These are phyloP conservation scores for Marasmius sp. DNA, from an alignment of 1,284 basidiomycete genomes.

Conservation along the genomic window DNA sequence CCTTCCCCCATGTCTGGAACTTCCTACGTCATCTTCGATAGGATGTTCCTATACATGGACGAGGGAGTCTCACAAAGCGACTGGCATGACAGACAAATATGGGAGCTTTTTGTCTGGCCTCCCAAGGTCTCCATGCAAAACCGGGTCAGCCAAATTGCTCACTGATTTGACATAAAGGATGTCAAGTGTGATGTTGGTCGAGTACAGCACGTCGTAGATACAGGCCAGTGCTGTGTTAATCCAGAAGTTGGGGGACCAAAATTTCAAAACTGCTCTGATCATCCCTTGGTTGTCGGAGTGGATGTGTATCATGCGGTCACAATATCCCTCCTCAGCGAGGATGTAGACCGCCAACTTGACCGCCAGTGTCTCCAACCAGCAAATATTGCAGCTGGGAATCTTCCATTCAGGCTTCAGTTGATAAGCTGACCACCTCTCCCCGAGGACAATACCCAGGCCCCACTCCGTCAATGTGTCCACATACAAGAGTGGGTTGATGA, in stretches of 20 bases:
- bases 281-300: conserved; percentile 33
- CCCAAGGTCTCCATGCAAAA: conserved; percentile 27
- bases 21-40: too few species aligned
- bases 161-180: conserved; percentile 28
- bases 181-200: conserved; percentile 22
- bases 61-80: conserved; percentile 17
- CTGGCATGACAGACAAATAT: conserved; percentile 16
- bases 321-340: conserved; percentile 13
- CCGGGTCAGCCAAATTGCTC: conserved; percentile 31
- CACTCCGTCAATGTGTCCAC: too few species aligned
- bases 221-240: conserved; percentile 34
- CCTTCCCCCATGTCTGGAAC: too few species aligned
- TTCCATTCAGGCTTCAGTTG: conserved; percentile 27
- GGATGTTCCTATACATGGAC: too few species aligned
- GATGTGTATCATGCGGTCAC: conserved; percentile 24
- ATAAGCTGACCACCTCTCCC: too few species aligned
- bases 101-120: conserved; percentile 1
- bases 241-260: conserved; percentile 28
- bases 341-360: conserved; percentile 28
- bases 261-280: conserved; percentile 34
- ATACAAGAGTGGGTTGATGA: too few species aligned
- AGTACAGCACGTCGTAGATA: conserved; percentile 19
- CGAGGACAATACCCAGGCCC: too few species aligned
- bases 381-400: conserved; percentile 28
- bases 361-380: conserved; percentile 32